Evolutionary conservation across 257 asterid genomes (phyloP).

Genomic region (Linaria vulgaris): DNA sequence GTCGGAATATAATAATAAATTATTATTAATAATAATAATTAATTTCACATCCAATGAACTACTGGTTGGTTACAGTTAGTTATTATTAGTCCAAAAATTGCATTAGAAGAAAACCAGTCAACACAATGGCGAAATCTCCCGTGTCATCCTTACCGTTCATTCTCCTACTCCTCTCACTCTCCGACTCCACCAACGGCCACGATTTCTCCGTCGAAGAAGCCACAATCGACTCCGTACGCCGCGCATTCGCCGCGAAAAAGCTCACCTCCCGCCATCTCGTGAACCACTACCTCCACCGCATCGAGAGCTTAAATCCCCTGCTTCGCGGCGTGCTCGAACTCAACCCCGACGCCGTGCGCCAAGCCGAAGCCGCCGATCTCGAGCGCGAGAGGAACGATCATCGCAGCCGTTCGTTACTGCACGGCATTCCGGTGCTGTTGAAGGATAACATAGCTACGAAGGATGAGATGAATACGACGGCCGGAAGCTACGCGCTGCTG

Average conservation of each 20-base stretch:
- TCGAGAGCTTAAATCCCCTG: constrained; percentile 53
- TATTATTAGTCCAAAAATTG: too few species aligned
- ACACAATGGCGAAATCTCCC: constrained; percentile 9
- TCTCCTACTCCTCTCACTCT: constrained; percentile 29
- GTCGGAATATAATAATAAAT: too few species aligned
- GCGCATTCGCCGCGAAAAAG: constrained; percentile 34
- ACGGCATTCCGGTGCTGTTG: constrained; percentile 78
- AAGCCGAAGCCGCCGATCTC: constrained; percentile 53
- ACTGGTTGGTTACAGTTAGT: too few species aligned
- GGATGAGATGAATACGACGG: constrained; percentile 63
- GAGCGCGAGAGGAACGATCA: constrained; percentile 27
- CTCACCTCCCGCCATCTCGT: constrained; percentile 46
- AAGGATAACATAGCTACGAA: constrained; percentile 63
- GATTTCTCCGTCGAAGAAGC: constrained; percentile 59
- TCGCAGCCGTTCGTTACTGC: constrained; percentile 32
- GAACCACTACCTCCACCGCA: constrained; percentile 41
- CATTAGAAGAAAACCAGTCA: too few species aligned
- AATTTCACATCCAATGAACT: too few species aligned
- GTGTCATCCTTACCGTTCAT: constrained; percentile 6
- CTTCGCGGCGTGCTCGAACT: constrained; percentile 63
- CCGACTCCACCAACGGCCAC: constrained; percentile 21
- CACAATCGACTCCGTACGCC: constrained; percentile 38
- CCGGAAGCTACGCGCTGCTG: constrained; percentile 67
- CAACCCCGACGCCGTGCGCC: constrained; percentile 54
- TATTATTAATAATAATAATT: too few species aligned